Evolutionary conservation across 2,329 filamentous ascomycete species (phyloP).

Genomic region (Alternaria infectoria): DNA sequence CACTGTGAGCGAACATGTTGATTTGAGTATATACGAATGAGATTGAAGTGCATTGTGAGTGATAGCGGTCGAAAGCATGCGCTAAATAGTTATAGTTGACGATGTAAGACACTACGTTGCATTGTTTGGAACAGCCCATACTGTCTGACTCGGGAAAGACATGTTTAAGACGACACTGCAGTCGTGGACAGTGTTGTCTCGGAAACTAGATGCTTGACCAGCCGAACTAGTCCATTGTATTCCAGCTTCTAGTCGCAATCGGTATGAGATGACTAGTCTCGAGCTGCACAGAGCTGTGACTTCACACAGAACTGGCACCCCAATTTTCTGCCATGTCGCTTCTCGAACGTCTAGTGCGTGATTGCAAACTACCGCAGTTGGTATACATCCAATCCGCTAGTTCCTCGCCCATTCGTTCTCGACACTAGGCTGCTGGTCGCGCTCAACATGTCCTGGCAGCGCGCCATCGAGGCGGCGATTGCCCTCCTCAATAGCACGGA

Average conservation of each 20-base stretch:
- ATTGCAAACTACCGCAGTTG: background rate
- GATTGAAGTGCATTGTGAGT: background rate
- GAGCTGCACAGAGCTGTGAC: background rate
- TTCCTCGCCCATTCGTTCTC: constrained; percentile 37
- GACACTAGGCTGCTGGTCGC: constrained; percentile 24
- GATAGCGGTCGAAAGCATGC: background rate
- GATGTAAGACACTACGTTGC: background rate
- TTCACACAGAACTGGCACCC: background rate
- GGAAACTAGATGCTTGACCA: background rate
- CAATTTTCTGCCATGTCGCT: background rate
- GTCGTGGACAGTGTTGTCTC: background rate
- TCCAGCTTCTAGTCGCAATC: background rate
- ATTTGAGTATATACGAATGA: background rate
- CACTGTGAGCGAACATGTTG: background rate
- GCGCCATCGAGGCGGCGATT: constrained; percentile 23
- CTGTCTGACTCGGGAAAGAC: background rate
- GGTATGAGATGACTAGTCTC: background rate
- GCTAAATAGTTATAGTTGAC: background rate
- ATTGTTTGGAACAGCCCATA: background rate
- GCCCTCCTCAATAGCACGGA: constrained; percentile 29
- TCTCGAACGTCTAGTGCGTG: background rate
- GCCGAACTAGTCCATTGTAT: background rate
- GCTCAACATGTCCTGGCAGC: constrained; percentile 21
- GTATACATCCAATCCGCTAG: background rate
- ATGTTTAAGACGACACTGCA: background rate